A percentile compares a stretch with the other conserved stretches of the same genome.
phyloP scores from a whole-genome alignment of 371 early-diverging fungal genomes.

The Apophysomyces elegans region DNA sequence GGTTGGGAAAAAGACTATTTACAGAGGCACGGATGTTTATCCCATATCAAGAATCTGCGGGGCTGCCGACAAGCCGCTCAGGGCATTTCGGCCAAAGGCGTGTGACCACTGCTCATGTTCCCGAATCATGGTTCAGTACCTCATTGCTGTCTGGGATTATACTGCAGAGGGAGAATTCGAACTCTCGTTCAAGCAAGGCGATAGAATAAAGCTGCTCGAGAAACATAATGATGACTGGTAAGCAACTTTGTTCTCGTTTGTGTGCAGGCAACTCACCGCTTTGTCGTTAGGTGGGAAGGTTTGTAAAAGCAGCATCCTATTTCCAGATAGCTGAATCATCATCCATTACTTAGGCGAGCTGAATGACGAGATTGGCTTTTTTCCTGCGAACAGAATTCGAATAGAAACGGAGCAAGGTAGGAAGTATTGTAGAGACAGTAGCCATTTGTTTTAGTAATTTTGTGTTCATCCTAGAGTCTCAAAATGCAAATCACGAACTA shows the following conservation, averaged over 20 bases:
- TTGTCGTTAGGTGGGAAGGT: constrained; percentile 54
- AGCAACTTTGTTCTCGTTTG: constrained; percentile 2
- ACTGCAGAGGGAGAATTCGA: constrained; percentile 51
- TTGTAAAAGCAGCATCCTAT: neutral
- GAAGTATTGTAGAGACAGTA: neutral
- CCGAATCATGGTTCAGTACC: constrained; percentile 42
- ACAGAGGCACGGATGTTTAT: no score
- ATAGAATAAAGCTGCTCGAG: constrained; percentile 47
- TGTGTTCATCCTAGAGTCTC: neutral
- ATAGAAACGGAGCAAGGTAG: constrained; percentile 24
- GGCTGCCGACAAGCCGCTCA: no score
- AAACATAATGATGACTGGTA: constrained; percentile 60
- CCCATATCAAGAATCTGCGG: no score
- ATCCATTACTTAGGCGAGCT: constrained; percentile 39
- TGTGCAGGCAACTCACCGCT: neutral
- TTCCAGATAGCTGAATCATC: neutral
- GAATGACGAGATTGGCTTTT: constrained; percentile 53
- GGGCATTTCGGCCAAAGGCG: neutral
- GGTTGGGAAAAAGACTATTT: no score
- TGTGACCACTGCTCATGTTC: constrained; percentile 9
- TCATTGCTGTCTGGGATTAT: constrained; percentile 54
- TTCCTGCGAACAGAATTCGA: constrained; percentile 55
- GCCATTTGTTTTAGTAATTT: neutral
- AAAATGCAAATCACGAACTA: neutral
- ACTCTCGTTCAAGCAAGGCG: constrained; percentile 52